Percentiles rank a stretch among this genome's conserved stretches.
These are phyloP conservation scores for Arachnomyces sp. DNA, from an alignment of 2,329 filamentous ascomycete species.

Conservation along the genomic window DNA sequence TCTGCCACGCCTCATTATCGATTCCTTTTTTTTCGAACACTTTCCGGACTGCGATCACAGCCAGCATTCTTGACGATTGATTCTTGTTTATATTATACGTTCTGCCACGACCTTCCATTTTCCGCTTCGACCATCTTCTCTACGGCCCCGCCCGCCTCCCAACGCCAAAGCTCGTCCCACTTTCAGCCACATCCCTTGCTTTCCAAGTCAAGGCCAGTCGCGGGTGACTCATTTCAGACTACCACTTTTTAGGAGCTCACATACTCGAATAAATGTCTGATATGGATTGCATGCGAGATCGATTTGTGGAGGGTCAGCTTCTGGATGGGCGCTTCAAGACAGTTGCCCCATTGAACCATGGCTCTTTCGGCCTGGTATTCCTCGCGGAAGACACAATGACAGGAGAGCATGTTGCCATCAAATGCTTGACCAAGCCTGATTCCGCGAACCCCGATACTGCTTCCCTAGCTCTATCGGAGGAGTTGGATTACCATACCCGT, in stretches of 20 bases:
- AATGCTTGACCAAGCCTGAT: constrained; percentile 81
- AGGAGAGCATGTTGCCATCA: constrained; percentile 80
- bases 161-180: not conserved
- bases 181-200: not conserved
- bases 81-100: constrained; percentile 13
- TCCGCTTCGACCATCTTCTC: constrained; percentile 8
- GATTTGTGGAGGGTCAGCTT: constrained; percentile 70
- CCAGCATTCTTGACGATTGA: constrained; percentile 10
- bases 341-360: constrained; percentile 91
- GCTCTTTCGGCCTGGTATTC: constrained; percentile 98
- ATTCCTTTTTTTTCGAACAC: constrained; percentile 22
- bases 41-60: constrained; percentile 15
- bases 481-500: constrained; percentile 63
- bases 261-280: not conserved
- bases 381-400: constrained; percentile 74
- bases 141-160: not conserved
- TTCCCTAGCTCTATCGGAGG: constrained; percentile 56
- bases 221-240: not conserved
- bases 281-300: constrained; percentile 83
- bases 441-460: constrained; percentile 54
- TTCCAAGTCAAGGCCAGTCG: constrained; percentile 1
- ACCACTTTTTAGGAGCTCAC: not conserved
- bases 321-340: constrained; percentile 87
- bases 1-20: constrained; percentile 24
- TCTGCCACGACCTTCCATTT: constrained; percentile 9